phyloP scores from a whole-genome alignment of 345 rosid genomes.

The Eucalyptus polyanthemos region DNA sequence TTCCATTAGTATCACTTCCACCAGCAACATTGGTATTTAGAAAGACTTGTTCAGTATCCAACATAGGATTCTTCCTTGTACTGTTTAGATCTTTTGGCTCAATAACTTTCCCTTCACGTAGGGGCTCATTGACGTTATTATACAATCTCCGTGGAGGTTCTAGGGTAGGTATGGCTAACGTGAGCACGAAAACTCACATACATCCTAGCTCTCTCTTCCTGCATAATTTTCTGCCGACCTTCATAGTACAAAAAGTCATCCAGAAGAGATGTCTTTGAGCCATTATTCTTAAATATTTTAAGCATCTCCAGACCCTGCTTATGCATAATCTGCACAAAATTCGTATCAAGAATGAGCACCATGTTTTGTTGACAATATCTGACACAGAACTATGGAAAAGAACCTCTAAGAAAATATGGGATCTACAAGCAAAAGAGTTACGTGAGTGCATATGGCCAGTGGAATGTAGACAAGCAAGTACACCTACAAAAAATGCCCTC shows the following conservation, averaged over 20 bases:
- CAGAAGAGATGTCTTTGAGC: conserved; percentile 50
- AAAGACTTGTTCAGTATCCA: not conserved
- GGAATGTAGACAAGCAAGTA: not conserved
- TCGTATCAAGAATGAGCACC: not conserved
- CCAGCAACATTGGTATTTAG: not conserved
- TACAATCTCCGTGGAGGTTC: conserved; percentile 21
- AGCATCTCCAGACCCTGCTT: conserved; percentile 81
- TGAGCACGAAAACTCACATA: conserved; percentile 20
- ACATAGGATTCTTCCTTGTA: conserved; percentile 1
- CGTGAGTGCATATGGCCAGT: not conserved
- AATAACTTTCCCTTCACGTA: not conserved
- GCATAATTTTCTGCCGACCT: conserved; percentile 70
- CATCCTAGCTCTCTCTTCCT: conserved; percentile 53
- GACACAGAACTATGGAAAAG: not conserved
- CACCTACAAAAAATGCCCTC: not conserved
- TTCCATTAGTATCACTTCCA: not conserved
- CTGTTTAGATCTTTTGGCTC: not conserved
- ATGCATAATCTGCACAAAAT: conserved; percentile 46
- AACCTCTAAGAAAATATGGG: not conserved
- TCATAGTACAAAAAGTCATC: conserved; percentile 87
- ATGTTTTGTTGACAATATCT: not conserved
- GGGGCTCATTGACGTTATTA: not conserved
- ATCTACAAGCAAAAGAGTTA: not conserved
- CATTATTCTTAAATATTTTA: conserved; percentile 51
- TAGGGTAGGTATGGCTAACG: conserved; percentile 24